These are phyloP conservation scores for Neofusicoccum cordaticola DNA, from an alignment of 2,329 filamentous ascomycete genomes.

Conservation along the genomic window DNA sequence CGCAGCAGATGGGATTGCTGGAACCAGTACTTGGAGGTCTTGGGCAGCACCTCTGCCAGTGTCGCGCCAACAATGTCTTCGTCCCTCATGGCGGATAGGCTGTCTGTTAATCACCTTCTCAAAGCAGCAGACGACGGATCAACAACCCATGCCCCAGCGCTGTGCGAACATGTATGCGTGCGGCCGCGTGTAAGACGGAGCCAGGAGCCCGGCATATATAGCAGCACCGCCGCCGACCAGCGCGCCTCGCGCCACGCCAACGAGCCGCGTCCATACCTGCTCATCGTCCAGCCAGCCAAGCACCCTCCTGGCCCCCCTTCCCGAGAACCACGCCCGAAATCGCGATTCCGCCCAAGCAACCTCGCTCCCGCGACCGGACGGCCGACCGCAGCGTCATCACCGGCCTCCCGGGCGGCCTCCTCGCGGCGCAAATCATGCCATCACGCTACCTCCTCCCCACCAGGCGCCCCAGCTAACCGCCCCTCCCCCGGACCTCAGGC, in stretches of 20 bases:
- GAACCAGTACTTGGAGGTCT: constrained; percentile 43
- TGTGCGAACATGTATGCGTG: background rate
- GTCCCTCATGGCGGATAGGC: constrained; percentile 47
- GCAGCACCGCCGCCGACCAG: background rate
- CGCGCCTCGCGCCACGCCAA: background rate
- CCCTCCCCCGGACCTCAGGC: background rate
- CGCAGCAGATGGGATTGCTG: constrained; percentile 41
- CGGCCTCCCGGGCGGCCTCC: no score
- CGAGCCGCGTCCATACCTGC: background rate
- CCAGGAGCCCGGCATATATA: background rate
- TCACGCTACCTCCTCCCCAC: background rate
- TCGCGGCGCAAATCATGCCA: background rate
- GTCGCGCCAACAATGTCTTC: constrained; percentile 45
- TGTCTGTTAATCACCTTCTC: no score
- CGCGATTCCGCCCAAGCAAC: background rate
- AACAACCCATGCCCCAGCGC: no score
- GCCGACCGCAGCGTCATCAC: no score
- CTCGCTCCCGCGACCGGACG: background rate
- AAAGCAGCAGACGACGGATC: no score
- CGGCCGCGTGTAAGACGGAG: background rate
- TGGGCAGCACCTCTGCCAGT: constrained; percentile 41
- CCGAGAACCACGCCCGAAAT: background rate
- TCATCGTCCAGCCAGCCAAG: background rate
- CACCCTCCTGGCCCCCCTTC: background rate
- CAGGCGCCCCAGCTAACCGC: no score